Conservation (phyloP, 164 flowering plant genomes). For the Liriodendron chinense region DNA sequence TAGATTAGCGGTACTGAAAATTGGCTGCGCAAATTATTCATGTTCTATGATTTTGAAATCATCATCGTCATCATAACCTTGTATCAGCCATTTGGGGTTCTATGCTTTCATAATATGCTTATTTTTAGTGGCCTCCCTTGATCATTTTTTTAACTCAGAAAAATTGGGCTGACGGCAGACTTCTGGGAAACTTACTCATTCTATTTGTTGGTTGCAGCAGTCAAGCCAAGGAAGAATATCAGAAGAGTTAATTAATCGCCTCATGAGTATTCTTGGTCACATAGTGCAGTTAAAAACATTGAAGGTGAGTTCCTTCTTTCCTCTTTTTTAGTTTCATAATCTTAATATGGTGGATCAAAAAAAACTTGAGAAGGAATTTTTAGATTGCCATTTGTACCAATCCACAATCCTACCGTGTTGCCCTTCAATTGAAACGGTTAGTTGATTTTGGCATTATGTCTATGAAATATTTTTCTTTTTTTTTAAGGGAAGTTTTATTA, state of each 20-base stretch:
- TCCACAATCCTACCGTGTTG: no score
- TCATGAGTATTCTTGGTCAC: slow-evolving; percentile 90
- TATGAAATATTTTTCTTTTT: no score
- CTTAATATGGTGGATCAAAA: no score
- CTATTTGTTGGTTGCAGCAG: slow-evolving; percentile 44
- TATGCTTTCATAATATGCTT: not conserved
- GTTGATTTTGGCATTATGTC: no score
- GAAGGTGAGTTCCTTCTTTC: slow-evolving; percentile 42
- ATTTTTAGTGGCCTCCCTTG: not conserved
- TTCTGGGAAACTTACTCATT: not conserved
- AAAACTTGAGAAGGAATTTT: no score
- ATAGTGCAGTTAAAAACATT: slow-evolving; percentile 81
- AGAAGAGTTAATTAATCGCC: slow-evolving; percentile 69
- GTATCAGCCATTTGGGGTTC: not conserved
- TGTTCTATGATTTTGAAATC: not conserved
- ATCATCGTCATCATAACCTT: not conserved
- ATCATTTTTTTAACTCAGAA: slow-evolving; percentile 6
- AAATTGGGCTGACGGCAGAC: not conserved
- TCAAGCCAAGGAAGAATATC: slow-evolving; percentile 82
- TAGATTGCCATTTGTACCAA: no score
- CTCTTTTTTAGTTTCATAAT: no score
- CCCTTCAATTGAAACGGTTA: no score
- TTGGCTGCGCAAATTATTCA: not conserved
- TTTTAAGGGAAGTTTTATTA: no score
- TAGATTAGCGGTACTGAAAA: slow-evolving; percentile 73